These are phyloP conservation scores for Hippophae tibetana DNA, from an alignment of 306 rosid genomes.

Conservation along the genomic window DNA sequence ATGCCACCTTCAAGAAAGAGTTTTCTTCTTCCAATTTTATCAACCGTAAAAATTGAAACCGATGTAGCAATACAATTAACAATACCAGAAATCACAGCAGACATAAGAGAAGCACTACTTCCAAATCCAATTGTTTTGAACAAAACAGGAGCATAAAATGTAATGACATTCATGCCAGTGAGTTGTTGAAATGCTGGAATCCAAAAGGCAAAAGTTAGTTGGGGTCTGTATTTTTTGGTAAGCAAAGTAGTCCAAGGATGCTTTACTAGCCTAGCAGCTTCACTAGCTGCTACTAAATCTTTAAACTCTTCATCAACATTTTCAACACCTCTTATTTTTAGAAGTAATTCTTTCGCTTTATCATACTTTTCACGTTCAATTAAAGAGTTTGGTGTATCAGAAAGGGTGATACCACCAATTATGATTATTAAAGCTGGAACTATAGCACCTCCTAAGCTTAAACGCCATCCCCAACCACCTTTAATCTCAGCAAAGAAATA, in stretches of 20 bases:
- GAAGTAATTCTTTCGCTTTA: slow-evolving; percentile 38
- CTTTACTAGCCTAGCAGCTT: slow-evolving; percentile 31
- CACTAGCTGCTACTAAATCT: slow-evolving; percentile 50
- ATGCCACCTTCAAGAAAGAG: slow-evolving; percentile 70
- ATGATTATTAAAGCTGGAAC: slow-evolving; percentile 59
- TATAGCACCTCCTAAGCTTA: slow-evolving; percentile 66
- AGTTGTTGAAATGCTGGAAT: slow-evolving; percentile 80
- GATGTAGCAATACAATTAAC: slow-evolving; percentile 41
- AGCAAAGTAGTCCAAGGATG: slow-evolving; percentile 48
- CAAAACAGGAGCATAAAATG: slow-evolving; percentile 72
- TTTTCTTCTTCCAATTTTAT: slow-evolving; percentile 53
- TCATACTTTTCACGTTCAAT: slow-evolving; percentile 38
- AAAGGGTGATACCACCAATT: slow-evolving; percentile 44
- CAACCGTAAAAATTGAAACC: slow-evolving; percentile 37
- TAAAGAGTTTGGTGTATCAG: slow-evolving; percentile 72
- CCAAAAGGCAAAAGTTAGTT: slow-evolving; percentile 43
- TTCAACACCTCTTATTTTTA: slow-evolving; percentile 31
- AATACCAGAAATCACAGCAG: slow-evolving; percentile 48
- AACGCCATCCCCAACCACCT: slow-evolving; percentile 71
- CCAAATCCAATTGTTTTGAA: slow-evolving; percentile 75
- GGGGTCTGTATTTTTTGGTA: slow-evolving; percentile 57
- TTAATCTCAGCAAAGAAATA: slow-evolving; percentile 38
- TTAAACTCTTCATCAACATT: slow-evolving; percentile 52
- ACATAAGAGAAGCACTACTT: slow-evolving; percentile 48
- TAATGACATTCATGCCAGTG: slow-evolving; percentile 70